Conservation (phyloP, 768 basidiomycete genomes). For the Serendipita sp. region DNA sequence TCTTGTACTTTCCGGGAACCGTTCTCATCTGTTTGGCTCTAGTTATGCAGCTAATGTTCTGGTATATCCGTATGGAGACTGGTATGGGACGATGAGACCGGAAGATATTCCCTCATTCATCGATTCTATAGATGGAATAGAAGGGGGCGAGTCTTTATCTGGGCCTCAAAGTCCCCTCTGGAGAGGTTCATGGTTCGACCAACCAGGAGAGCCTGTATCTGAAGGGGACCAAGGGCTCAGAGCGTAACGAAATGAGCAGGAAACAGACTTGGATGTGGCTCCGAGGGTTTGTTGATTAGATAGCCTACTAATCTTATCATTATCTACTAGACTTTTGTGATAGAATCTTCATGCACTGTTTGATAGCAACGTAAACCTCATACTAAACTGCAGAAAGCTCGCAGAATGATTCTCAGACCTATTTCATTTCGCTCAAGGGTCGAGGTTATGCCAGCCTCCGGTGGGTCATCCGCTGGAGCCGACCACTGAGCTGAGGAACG, state of each 20-base stretch:
- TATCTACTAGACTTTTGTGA: too few species aligned
- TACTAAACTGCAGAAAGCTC: too few species aligned
- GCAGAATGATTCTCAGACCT: too few species aligned
- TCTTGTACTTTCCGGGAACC: too few species aligned
- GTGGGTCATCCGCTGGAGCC: too few species aligned
- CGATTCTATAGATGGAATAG: background rate
- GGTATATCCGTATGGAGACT: slow-evolving; percentile 1
- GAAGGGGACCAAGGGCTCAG: background rate
- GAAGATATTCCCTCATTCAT: background rate
- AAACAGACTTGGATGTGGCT: background rate
- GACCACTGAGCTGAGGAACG: too few species aligned
- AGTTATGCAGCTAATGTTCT: background rate
- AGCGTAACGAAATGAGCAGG: background rate
- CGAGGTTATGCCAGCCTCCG: too few species aligned
- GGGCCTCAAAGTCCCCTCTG: background rate
- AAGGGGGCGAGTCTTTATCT: background rate
- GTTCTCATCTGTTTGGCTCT: too few species aligned
- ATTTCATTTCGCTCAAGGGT: too few species aligned
- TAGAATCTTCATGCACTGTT: too few species aligned
- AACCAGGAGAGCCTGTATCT: background rate
- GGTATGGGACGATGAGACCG: background rate
- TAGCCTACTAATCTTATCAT: too few species aligned
- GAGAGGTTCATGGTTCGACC: slow-evolving; percentile 4
- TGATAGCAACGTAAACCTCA: too few species aligned
- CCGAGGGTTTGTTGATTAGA: background rate